These are phyloP conservation scores for Monosporascus sp. DNA, from an alignment of 2,329 filamentous ascomycete species.

Conservation along the genomic window DNA sequence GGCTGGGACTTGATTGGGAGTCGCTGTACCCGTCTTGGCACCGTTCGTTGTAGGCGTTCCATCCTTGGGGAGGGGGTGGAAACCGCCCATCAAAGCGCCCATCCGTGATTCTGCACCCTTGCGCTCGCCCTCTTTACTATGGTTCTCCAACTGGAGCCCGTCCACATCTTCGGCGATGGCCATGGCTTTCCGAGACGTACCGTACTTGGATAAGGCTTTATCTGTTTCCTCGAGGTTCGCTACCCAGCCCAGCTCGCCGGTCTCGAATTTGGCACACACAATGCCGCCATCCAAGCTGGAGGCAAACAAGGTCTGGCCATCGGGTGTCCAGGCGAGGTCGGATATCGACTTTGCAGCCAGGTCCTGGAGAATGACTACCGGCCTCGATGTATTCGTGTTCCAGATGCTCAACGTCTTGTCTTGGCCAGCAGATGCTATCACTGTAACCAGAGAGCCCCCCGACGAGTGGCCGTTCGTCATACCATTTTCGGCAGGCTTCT, in stretches of 20 bases:
- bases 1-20: constrained; percentile 32
- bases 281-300: constrained; percentile 89
- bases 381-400: constrained; percentile 93
- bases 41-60: constrained; percentile 43
- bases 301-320: constrained; percentile 80
- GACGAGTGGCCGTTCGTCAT: constrained; percentile 42
- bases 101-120: constrained; percentile 89
- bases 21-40: constrained; percentile 36
- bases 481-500: constrained; percentile 54
- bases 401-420: constrained; percentile 95
- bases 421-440: constrained; percentile 93
- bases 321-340: constrained; percentile 88
- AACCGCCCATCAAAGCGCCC: constrained; percentile 96
- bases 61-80: constrained; percentile 48
- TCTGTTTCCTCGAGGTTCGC: constrained; percentile 84
- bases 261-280: constrained; percentile 73
- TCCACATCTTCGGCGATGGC: constrained; percentile 92
- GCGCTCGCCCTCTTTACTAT: constrained; percentile 85
- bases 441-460: constrained; percentile 62
- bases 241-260: constrained; percentile 84
- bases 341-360: constrained; percentile 87
- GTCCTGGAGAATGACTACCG: constrained; percentile 85
- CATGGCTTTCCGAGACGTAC: constrained; percentile 78
- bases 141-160: constrained; percentile 79
- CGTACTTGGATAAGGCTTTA: constrained; percentile 87